Conservation (phyloP, 805 yeast species). For the Vanderwaltozyma yarrowii region DNA sequence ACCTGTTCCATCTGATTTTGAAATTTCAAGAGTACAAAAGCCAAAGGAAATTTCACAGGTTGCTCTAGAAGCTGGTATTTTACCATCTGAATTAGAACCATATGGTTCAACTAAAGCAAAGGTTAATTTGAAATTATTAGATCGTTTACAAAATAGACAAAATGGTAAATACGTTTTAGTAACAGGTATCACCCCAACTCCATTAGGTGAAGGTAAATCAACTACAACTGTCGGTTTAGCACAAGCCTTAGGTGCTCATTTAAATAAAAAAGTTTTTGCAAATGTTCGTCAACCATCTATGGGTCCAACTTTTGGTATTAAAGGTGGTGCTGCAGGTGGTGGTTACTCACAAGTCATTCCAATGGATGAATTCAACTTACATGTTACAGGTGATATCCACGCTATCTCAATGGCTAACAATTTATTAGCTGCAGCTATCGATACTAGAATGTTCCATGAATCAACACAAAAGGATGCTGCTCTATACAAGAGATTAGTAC, state of each 20-base stretch:
- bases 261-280: constrained; percentile 59
- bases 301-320: constrained; percentile 85
- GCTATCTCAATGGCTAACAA: constrained; percentile 78
- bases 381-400: constrained; percentile 77
- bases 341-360: constrained; percentile 83
- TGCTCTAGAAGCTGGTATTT: constrained; percentile 59
- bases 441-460: constrained; percentile 81
- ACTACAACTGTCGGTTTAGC: constrained; percentile 78
- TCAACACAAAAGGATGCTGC: constrained; percentile 62
- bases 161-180: constrained; percentile 69
- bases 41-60: constrained; percentile 63
- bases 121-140: constrained; percentile 52
- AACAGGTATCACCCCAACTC: constrained; percentile 81
- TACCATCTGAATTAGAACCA: constrained; percentile 59
- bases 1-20: constrained; percentile 78
- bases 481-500: constrained; percentile 65
- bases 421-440: constrained; percentile 75
- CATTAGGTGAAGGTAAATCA: constrained; percentile 78
- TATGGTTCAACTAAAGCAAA: constrained; percentile 73
- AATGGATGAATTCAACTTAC: constrained; percentile 83
- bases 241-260: constrained; percentile 71
- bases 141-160: constrained; percentile 47
- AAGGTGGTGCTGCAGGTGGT: constrained; percentile 90
- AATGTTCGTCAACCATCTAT: constrained; percentile 80
- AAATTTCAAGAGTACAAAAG: constrained; percentile 62